Evolutionary conservation across 2,329 filamentous ascomycete genomes (phyloP).

Genomic region (Calonectria hawksworthii): DNA sequence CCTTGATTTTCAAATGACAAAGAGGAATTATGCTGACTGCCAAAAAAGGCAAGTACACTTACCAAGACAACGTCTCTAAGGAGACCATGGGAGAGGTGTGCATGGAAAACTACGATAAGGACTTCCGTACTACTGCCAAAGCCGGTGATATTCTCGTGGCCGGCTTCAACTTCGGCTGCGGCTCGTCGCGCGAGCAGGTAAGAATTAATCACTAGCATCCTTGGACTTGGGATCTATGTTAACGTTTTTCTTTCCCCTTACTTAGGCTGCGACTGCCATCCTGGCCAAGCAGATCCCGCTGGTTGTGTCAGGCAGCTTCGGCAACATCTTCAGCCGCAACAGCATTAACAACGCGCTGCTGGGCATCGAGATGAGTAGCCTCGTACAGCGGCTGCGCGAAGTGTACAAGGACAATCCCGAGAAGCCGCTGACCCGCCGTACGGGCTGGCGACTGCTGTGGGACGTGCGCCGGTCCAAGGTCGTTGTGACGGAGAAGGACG

Average conservation of each 20-base stretch:
- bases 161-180: constrained; percentile 92
- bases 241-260: neutral
- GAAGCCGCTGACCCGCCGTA: constrained; percentile 59
- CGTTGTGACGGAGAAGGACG: constrained; percentile 77
- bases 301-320: constrained; percentile 84
- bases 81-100: constrained; percentile 90
- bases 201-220: neutral
- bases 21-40: constrained; percentile 10
- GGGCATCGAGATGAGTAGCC: constrained; percentile 76
- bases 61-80: constrained; percentile 84
- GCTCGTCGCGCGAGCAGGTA: constrained; percentile 76
- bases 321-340: constrained; percentile 85
- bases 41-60: constrained; percentile 80
- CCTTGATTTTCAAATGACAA: constrained; percentile 54
- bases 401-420: constrained; percentile 59
- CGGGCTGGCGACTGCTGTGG: constrained; percentile 86
- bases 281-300: constrained; percentile 81
- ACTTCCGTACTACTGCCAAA: constrained; percentile 75
- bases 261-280: neutral
- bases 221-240: neutral
- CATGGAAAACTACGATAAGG: constrained; percentile 93
- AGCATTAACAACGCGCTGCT: constrained; percentile 84
- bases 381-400: constrained; percentile 76
- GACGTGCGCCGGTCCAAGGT: constrained; percentile 81
- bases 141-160: constrained; percentile 85